Conservation (phyloP, 2,329 filamentous ascomycete genomes). For the Xylariomycetidae sp. region DNA sequence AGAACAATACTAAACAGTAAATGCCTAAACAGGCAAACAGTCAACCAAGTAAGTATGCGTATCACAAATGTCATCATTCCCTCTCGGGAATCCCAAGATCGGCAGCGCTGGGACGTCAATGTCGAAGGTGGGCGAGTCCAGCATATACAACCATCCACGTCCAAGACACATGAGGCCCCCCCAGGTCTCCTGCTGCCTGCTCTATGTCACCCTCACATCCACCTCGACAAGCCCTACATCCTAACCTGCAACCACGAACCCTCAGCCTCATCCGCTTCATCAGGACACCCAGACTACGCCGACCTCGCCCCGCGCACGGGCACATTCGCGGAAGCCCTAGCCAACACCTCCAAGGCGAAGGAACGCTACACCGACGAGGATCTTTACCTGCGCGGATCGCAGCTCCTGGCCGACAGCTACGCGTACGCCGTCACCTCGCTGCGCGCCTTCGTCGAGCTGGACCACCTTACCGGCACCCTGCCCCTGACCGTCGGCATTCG, state of each 20-base stretch:
- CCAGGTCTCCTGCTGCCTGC: slow-evolving; percentile 28
- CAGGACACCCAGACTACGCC: slow-evolving; percentile 46
- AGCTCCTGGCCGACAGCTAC: slow-evolving; percentile 60
- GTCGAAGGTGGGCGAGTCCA: slow-evolving; percentile 10
- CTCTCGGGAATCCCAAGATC: slow-evolving; percentile 3
- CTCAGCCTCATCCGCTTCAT: slow-evolving; percentile 3
- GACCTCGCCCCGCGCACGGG: slow-evolving; percentile 55
- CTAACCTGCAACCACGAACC: slow-evolving; percentile 32
- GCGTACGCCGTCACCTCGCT: slow-evolving; percentile 60
- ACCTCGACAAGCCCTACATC: slow-evolving; percentile 62
- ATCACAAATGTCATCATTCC: slow-evolving; percentile 11
- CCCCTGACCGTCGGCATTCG: slow-evolving; percentile 45
- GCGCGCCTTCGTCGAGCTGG: slow-evolving; percentile 67
- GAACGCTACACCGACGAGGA: slow-evolving; percentile 54
- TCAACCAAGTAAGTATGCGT: slow-evolving; percentile 3
- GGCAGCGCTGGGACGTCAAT: slow-evolving; percentile 14
- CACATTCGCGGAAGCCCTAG: slow-evolving; percentile 60
- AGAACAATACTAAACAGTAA: no score
- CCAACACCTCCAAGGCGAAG: slow-evolving; percentile 48
- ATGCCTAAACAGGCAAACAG: neutral
- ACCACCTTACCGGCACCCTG: slow-evolving; percentile 46
- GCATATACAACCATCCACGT: slow-evolving; percentile 12
- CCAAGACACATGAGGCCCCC: slow-evolving; percentile 5
- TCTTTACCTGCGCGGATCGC: slow-evolving; percentile 57
- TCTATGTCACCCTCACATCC: slow-evolving; percentile 67